phyloP scores from a whole-genome alignment of 2,329 filamentous ascomycete genomes.

The Clarireedia paspali region DNA sequence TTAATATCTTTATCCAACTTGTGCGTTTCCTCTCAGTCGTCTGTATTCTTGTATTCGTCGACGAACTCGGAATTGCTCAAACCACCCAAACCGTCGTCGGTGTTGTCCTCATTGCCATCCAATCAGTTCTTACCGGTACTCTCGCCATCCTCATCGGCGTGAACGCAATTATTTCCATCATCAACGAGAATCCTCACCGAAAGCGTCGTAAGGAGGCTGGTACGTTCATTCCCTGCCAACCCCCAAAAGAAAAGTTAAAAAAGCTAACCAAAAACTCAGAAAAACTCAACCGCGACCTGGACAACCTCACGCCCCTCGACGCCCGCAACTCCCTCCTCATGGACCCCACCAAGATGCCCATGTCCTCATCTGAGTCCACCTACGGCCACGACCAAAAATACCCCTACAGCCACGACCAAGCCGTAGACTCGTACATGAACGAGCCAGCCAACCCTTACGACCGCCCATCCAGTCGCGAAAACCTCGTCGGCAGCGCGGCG shows the following conservation, averaged over 20 bases:
- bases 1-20: constrained; percentile 87
- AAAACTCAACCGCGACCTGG: constrained; percentile 67
- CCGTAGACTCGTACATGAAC: constrained; percentile 22
- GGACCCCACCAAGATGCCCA: background rate
- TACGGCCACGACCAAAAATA: constrained; percentile 21
- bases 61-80: constrained; percentile 81
- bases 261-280: constrained; percentile 40
- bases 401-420: constrained; percentile 14
- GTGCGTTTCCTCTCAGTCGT: constrained; percentile 82
- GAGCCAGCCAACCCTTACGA: constrained; percentile 26
- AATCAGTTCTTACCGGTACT: constrained; percentile 73
- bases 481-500: constrained; percentile 1
- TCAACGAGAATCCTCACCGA: constrained; percentile 84
- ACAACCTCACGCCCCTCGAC: constrained; percentile 79
- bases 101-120: constrained; percentile 86
- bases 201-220: constrained; percentile 83
- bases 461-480: constrained; percentile 2
- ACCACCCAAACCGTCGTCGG: constrained; percentile 93
- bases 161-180: constrained; percentile 77
- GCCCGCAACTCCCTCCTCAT: constrained; percentile 74
- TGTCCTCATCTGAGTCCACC: constrained; percentile 3
- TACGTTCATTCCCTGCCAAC: constrained; percentile 42
- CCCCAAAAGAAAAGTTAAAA: constrained; percentile 10
- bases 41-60: constrained; percentile 88
- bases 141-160: constrained; percentile 82